phyloP scores from a whole-genome alignment of 495 filamentous ascomycete genomes.

The Melanomma pulvis-pyrius region DNA sequence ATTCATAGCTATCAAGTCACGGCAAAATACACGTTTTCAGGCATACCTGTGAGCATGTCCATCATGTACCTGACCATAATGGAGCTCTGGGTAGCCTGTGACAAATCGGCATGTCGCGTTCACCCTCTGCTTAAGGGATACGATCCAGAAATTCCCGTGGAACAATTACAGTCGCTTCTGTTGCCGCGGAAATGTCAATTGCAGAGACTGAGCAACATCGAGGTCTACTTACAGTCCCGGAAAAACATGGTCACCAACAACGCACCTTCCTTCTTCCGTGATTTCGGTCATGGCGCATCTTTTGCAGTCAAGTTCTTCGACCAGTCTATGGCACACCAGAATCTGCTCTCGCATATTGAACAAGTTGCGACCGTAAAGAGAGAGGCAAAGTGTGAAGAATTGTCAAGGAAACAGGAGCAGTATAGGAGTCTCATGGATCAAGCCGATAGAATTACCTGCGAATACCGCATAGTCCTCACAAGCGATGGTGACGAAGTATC shows the following conservation, averaged over 20 bases:
- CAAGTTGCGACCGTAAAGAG: constrained; percentile 40
- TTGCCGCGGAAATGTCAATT: constrained; percentile 56
- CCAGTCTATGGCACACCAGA: constrained; percentile 50
- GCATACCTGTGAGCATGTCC: constrained; percentile 57
- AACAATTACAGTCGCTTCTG: constrained; percentile 53
- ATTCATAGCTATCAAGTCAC: constrained; percentile 44
- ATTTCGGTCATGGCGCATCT: constrained; percentile 36
- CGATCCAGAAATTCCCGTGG: constrained; percentile 50
- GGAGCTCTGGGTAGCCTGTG: constrained; percentile 66
- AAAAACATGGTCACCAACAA: constrained; percentile 31
- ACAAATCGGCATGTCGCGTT: constrained; percentile 51
- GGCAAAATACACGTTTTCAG: constrained; percentile 44
- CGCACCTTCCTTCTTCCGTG: constrained; percentile 45
- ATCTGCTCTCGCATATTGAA: constrained; percentile 48
- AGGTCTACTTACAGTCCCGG: constrained; percentile 52
- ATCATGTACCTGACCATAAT: constrained; percentile 62
- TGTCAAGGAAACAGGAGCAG: constrained; percentile 39
- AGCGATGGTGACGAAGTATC: constrained; percentile 9
- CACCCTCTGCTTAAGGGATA: constrained; percentile 56
- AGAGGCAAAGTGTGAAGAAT: constrained; percentile 51
- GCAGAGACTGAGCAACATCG: constrained; percentile 52
- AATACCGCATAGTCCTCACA: constrained; percentile 33
- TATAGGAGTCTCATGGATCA: constrained; percentile 45
- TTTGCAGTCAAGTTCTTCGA: constrained; percentile 62
- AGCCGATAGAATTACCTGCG: constrained; percentile 38